Evolutionary conservation across 768 basidiomycete genomes (phyloP), one percentile per base, ranked within the genome.

Genomic region (Symmetrospora coprosmae): DNA sequence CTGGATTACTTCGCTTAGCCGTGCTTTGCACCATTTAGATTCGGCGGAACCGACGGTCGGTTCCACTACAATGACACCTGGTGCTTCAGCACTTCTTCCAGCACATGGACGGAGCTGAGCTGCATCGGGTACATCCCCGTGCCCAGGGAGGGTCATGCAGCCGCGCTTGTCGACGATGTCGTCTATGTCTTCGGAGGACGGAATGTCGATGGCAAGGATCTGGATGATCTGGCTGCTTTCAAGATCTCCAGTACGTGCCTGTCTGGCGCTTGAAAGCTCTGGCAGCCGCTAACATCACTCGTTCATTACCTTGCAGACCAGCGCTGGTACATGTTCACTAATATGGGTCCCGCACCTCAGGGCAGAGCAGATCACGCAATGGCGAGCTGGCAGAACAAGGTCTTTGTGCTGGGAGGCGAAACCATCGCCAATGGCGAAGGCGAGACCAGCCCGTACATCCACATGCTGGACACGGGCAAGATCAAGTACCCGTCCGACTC

Each of bases 281-380:
- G 25, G 0, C 8, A 11, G 14, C 25, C 17, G 2, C 1, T 47
- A 1, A 16, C 28, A 25, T 6, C 50, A 33, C 43, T 59, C 37
- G 1, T 23, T 14, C 14, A 14, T 16, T 17, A 1, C 16, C 9
- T 9, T 8, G 35, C 61, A 96, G 92, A 90, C 73, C 87, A 89
- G 69, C 79, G 94, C 67, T 99, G 94, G 94, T 99, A 91, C 75
- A 97, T 91, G 88, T 99, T 99, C 77, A 90, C 96, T 73, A 94
- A 96, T 70, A 99, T 99, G 94, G 94, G 94, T 0, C 92, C 92
- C 17, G 81, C 87, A 16, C 94, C 94, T 0, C 83, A 78, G 38
- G 87, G 88, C 2, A 80, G 94, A 49, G 91, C 88, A 8, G 94
- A 94, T 1, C 94, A 99, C 73, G 87, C 92, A n/a, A 92, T 99